Base-by-base conservation (phyloP, 2,329 filamentous ascomycete genomes). In the Didymella arachidicola region DNA sequence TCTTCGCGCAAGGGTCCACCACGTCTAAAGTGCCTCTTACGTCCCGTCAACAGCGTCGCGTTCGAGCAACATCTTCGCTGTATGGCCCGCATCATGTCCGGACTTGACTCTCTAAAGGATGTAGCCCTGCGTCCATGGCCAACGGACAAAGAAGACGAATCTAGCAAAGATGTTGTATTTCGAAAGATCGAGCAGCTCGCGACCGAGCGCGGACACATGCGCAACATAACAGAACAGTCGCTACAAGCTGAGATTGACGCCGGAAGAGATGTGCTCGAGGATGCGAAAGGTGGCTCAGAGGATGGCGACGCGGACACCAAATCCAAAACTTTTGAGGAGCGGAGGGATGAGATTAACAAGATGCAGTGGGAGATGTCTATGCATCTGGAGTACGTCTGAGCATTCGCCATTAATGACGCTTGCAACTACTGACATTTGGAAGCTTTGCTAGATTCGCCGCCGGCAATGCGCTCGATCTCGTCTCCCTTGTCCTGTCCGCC, bases 121-220 rank as follows among this genome's bases (percentile, higher is more conserved):
- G 71, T 92, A 50, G 85, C 87, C 10, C 79, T 93, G 58, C 85
- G 86, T 57, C 86, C 89, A 41, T 86, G 84, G 81, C 86, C 88
- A 16, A 79, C 82, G 63, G 69, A 62, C 65, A 56, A 80, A 81
- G 71, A 75, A 70, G 64, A 82, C 79, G 69, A 84, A 81, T 78
- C 85, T 80, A 72, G 84, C 83, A 45, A 82, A 48, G 63, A 69
- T 19, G 72, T 73, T 16, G 43, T 97, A n/a, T 82, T 85, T 56
- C 85, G 89, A 45, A 89, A 94, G 66, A 92, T 97, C 66, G 81
- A 84, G 57, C 92, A 93, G 65, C 89, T 97, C 70, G 90, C 93
- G 66, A 78, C 81, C 42, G 88, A 96, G 70, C 88, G 90, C 60
- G 92, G 91, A 14, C 91, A 92, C 25, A 96, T 98, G 73, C 89